Conservation (phyloP, 2,329 filamentous ascomycete species). For the Cercospora sp. region DNA sequence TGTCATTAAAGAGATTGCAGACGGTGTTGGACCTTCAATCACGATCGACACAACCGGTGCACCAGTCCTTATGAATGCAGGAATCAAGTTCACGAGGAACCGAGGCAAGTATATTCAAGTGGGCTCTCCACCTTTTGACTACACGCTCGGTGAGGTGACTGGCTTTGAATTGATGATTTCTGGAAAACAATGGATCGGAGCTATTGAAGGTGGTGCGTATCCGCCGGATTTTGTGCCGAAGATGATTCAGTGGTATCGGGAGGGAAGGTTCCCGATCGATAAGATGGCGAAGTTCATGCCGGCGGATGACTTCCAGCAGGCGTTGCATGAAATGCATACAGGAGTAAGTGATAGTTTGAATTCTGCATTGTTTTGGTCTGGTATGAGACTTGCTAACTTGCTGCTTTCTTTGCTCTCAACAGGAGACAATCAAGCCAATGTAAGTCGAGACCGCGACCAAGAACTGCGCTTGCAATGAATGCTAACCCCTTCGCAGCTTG, state of each 20-base stretch:
- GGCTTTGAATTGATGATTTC: conserved; percentile 50
- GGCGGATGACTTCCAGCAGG: conserved; percentile 45
- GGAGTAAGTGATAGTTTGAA: background rate
- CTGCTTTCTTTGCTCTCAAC: background rate
- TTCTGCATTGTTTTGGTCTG: background rate
- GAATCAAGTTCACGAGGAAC: conserved; percentile 46
- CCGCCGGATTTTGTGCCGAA: conserved; percentile 48
- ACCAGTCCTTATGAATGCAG: conserved; percentile 45
- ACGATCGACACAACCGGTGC: conserved; percentile 55
- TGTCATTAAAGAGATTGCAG: conserved; percentile 41
- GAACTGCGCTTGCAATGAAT: background rate
- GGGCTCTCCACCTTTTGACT: conserved; percentile 49
- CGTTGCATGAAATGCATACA: conserved; percentile 46
- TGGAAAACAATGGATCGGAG: conserved; percentile 52
- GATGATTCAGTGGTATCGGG: conserved; percentile 52
- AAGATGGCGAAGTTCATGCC: conserved; percentile 49
- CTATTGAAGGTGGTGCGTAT: conserved; percentile 49
- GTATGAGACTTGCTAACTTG: conserved; percentile 4
- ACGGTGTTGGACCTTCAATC: conserved; percentile 46
- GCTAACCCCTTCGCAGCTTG: conserved; percentile 24
- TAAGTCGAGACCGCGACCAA: background rate
- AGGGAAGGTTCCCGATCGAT: conserved; percentile 51
- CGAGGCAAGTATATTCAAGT: conserved; percentile 54
- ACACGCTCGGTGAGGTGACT: conserved; percentile 44
- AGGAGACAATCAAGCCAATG: conserved; percentile 45